These are phyloP conservation scores for Trametes cubensis DNA, from an alignment of 768 basidiomycete species.

Conservation along the genomic window DNA sequence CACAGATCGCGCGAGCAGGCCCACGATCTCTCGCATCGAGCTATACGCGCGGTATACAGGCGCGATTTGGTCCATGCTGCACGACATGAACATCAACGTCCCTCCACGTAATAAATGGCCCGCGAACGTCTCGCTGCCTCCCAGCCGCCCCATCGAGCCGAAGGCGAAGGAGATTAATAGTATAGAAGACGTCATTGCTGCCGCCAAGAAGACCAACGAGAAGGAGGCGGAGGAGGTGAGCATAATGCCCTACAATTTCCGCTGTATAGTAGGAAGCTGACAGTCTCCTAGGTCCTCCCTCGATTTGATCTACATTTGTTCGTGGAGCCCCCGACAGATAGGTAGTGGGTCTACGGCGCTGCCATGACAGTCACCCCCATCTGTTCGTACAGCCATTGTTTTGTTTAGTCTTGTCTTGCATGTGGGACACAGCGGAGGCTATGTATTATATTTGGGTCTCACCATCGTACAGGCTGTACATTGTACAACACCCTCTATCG, in stretches of 20 bases:
- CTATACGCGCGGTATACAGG: constrained; percentile 66
- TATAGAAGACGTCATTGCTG: constrained; percentile 16
- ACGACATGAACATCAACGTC: constrained; percentile 51
- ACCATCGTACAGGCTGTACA: constrained; percentile 1
- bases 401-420: constrained; percentile 2
- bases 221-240: constrained; percentile 45
- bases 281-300: constrained; percentile 43
- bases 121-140: constrained; percentile 51
- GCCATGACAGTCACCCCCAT: not conserved
- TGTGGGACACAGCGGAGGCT: constrained; percentile 1
- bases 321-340: constrained; percentile 13
- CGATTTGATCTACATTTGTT: constrained; percentile 49
- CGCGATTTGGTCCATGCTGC: constrained; percentile 59
- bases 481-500: not conserved
- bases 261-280: not conserved
- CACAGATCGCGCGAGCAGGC: constrained; percentile 53
- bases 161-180: constrained; percentile 4
- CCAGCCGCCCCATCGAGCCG: constrained; percentile 6
- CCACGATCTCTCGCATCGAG: constrained; percentile 64
- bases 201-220: constrained; percentile 33
- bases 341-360: not conserved
- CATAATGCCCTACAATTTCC: not conserved
- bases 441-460: constrained; percentile 3
- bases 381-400: not conserved
- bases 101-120: constrained; percentile 41